phyloP scores from a whole-genome alignment of 2,329 filamentous ascomycete species.

The Talaromyces sp. region DNA sequence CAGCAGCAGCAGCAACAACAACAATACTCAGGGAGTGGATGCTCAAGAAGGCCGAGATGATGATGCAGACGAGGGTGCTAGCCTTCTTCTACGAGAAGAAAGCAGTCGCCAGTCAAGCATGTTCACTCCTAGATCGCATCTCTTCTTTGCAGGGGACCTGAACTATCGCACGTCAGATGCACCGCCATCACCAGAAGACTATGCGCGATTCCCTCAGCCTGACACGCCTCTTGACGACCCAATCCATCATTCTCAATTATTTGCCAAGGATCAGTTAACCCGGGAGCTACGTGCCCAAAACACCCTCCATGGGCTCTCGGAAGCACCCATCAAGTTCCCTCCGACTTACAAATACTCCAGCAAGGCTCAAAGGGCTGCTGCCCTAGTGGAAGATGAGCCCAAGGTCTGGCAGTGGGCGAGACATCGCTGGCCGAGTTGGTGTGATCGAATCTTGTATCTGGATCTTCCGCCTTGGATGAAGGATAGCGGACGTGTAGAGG shows the following conservation, averaged over 20 bases:
- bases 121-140: constrained; percentile 68
- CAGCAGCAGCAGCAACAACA: not conserved
- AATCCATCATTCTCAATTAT: constrained; percentile 62
- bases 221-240: constrained; percentile 47
- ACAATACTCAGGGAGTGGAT: constrained; percentile 2
- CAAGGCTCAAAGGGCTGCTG: constrained; percentile 38
- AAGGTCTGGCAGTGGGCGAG: constrained; percentile 68
- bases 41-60: not conserved
- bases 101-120: constrained; percentile 43
- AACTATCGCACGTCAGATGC: constrained; percentile 83
- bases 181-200: constrained; percentile 57
- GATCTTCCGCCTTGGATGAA: constrained; percentile 54
- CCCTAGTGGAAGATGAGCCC: constrained; percentile 21
- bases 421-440: constrained; percentile 89
- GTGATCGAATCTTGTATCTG: constrained; percentile 80
- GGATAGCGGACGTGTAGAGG: constrained; percentile 38
- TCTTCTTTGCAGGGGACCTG: constrained; percentile 86
- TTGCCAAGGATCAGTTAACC: constrained; percentile 73
- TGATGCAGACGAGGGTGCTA: constrained; percentile 24
- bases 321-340: constrained; percentile 72
- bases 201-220: constrained; percentile 59
- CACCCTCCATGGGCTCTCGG: constrained; percentile 72
- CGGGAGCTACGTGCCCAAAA: constrained; percentile 64
- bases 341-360: constrained; percentile 88
- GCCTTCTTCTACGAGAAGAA: constrained; percentile 25